Base-by-base conservation (phyloP, 257 asterid species). In the Nicotiana attenuata region DNA sequence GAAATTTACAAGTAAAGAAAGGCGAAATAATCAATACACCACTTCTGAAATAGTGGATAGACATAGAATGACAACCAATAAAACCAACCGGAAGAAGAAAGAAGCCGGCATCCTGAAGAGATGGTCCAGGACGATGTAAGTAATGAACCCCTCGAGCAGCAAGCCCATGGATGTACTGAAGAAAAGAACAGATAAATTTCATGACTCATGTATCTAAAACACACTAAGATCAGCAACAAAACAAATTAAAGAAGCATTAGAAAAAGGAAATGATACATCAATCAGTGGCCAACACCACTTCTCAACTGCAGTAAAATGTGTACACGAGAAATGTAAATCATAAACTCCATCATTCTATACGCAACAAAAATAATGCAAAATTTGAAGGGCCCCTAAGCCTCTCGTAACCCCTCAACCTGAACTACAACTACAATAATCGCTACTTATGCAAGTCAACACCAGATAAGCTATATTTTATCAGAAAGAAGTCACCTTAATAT, bases 111-210 rank as follows among this genome's bases (percentile, higher is more conserved):
- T 92, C 97, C 87, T 91, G 97, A 81, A 92, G 95, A 19, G 80
- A 81, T 28, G 93, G 93, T 61, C 97, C 95, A 4, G 97, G 92
- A 59, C 89, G 92, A 89, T 92, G 97, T 17, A 92, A 81, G 86
- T 92, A 92, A 87, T 92, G 95, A 78, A 91, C 86, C 57, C 97
- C 97, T 82, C 91, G 91, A 85, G 97, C 95, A 55, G 95, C 95
- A 60, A 92, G 82, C 81, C 93, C 97, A 57, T 92, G 97, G 77
- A 92, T 91, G 82, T 92, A 92, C 95, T 90, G 88, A 84, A 56
- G 63, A 82, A 52, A 65, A 1, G 60, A 65, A 26, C 63, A 15
- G 24, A 24, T 26, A 52, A 26, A 77, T 15, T 71, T 11, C 75
- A 63, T 35, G 80, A n/a, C 59, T 83, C 82, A 81, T 63, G 65